phyloP scores from a whole-genome alignment of 345 rosid species.

The Aethionema arabicum region DNA sequence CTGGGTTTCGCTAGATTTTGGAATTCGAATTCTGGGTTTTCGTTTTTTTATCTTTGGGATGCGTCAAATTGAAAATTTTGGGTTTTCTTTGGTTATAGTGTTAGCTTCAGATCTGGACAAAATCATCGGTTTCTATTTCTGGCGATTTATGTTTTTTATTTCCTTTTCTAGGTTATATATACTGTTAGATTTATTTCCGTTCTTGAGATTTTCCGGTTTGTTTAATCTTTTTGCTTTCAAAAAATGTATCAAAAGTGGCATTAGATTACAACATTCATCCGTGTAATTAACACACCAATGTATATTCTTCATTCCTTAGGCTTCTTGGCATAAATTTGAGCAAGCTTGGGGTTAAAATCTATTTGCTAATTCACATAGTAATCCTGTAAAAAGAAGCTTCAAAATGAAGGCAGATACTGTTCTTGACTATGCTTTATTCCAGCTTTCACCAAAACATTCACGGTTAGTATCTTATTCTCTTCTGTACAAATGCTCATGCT shows the following conservation, averaged over 20 bases:
- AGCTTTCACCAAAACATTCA: slow-evolving; percentile 70
- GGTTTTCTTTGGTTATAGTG: slow-evolving; percentile 9
- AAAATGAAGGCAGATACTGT: slow-evolving; percentile 60
- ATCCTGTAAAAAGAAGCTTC: slow-evolving; percentile 13
- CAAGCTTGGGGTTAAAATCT: slow-evolving; percentile 18
- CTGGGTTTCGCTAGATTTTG: background rate
- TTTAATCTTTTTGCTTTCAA: too few relatives aligned
- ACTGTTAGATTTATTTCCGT: slow-evolving; percentile 13
- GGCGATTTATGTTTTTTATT: background rate
- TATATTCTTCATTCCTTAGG: slow-evolving; percentile 10
- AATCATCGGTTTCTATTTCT: slow-evolving; percentile 22
- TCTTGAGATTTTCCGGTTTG: background rate
- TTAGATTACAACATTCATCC: too few relatives aligned
- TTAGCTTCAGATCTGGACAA: slow-evolving; percentile 29
- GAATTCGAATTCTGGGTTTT: background rate
- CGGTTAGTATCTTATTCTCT: slow-evolving; percentile 44
- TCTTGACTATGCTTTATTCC: slow-evolving; percentile 79
- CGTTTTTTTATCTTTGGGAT: background rate
- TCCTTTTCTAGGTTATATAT: slow-evolving; percentile 2
- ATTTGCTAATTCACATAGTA: slow-evolving; percentile 16
- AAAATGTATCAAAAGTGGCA: too few relatives aligned
- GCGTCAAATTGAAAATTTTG: background rate
- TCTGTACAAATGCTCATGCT: background rate
- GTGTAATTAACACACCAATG: background rate
- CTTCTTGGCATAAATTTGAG: slow-evolving; percentile 2